These are phyloP conservation scores for Suillus sp. DNA, from an alignment of 768 basidiomycete species.

Conservation along the genomic window DNA sequence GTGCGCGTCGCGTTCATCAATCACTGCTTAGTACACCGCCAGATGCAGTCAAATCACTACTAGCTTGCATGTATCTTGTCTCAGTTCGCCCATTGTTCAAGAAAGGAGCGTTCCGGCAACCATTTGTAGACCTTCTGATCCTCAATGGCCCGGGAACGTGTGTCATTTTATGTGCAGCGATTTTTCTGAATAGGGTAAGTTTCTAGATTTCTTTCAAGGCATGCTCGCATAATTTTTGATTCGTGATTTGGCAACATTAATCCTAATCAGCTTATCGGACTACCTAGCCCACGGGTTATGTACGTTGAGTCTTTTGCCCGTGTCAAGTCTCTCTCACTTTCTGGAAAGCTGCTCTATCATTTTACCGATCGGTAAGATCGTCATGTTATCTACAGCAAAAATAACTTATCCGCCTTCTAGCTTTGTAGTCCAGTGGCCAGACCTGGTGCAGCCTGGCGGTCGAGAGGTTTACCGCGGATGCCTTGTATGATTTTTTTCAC, in stretches of 20 bases:
- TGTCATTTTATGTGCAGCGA: constrained; percentile 71
- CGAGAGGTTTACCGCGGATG: constrained; percentile 61
- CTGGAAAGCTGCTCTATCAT: constrained; percentile 78
- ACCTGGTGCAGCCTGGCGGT: constrained; percentile 43
- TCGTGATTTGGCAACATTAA: constrained; percentile 15
- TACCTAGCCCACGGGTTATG: constrained; percentile 70
- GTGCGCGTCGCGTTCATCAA: constrained; percentile 89
- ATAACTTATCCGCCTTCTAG: constrained; percentile 38
- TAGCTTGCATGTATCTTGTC: constrained; percentile 61
- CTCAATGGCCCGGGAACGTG: constrained; percentile 97
- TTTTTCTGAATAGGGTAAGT: constrained; percentile 72
- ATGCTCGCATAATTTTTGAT: constrained; percentile 2
- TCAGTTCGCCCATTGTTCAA: constrained; percentile 51
- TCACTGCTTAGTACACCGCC: constrained; percentile 66
- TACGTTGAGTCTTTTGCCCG: constrained; percentile 96
- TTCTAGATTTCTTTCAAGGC: background rate
- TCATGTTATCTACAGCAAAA: constrained; percentile 67
- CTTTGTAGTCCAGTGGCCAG: constrained; percentile 92
- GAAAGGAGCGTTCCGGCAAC: constrained; percentile 16
- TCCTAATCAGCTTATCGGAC: constrained; percentile 64
- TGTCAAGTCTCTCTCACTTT: constrained; percentile 76
- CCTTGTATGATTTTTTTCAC: constrained; percentile 52
- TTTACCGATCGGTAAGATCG: constrained; percentile 75
- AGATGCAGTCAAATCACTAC: constrained; percentile 63
- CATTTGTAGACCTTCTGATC: constrained; percentile 75